Evolutionary conservation across 2,329 filamentous ascomycete species (phyloP).

Genomic region (Hyphodiscus sp.): DNA sequence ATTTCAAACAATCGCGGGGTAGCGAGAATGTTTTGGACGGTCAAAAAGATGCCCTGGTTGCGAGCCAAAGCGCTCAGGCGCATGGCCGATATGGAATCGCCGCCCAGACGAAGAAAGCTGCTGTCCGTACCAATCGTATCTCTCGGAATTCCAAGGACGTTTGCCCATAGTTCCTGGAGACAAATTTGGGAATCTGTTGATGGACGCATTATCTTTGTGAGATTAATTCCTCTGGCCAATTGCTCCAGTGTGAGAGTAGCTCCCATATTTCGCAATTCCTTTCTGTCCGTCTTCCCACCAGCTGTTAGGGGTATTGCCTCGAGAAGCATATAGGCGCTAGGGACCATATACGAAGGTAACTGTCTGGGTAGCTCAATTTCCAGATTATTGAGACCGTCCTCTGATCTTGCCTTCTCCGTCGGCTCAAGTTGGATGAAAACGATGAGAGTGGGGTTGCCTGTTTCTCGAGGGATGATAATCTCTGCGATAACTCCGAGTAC

Average conservation of each 20-base stretch:
- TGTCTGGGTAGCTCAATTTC: not conserved
- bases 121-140: not conserved
- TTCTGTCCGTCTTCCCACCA: slow-evolving; percentile 30
- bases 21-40: too few species aligned
- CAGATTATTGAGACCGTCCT: not conserved
- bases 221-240: too few species aligned
- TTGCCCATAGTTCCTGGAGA: not conserved
- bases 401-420: not conserved
- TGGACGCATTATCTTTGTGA: not conserved
- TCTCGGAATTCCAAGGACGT: not conserved
- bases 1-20: too few species aligned
- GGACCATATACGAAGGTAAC: not conserved
- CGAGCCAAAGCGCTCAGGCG: slow-evolving; percentile 35
- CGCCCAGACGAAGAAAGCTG: slow-evolving; percentile 39
- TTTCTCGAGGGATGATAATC: not conserved
- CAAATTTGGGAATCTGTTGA: not conserved
- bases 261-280: not conserved
- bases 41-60: not conserved
- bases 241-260: not conserved
- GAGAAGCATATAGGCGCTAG: slow-evolving; percentile 18
- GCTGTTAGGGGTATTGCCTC: slow-evolving; percentile 26
- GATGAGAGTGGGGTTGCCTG: too few species aligned
- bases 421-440: not conserved
- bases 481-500: not conserved
- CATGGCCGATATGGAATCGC: slow-evolving; percentile 41